Percentiles rank a stretch among this genome's conserved stretches.
Conservation (phyloP, 176 grass and related monocot species). For the Poa pratensis region DNA sequence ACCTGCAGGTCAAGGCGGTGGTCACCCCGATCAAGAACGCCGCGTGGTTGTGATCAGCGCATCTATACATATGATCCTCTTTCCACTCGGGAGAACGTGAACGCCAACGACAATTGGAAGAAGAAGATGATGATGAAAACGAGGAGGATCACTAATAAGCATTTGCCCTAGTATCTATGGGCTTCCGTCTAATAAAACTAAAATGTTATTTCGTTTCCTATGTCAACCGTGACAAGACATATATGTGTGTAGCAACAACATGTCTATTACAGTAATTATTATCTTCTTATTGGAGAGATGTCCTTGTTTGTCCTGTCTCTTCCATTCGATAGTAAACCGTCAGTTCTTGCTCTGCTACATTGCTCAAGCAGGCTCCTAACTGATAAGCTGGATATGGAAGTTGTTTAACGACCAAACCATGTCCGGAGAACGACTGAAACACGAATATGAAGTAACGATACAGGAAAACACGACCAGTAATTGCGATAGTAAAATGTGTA, state of each 20-base stretch:
- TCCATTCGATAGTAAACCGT: no score
- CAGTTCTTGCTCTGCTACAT: no score
- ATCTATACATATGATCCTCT: neutral
- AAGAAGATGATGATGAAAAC: neutral
- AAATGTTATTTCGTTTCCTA: slow-evolving; percentile 28
- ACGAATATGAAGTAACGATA: no score
- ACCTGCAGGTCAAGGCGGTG: slow-evolving; percentile 87
- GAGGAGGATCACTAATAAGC: slow-evolving; percentile 37
- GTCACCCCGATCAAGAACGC: slow-evolving; percentile 71
- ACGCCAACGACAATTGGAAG: neutral
- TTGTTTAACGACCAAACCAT: no score
- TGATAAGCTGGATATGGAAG: no score
- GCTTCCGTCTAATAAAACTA: slow-evolving; percentile 37
- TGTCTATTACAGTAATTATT: slow-evolving; percentile 19
- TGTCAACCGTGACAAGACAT: slow-evolving; percentile 8
- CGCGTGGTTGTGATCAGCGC: slow-evolving; percentile 70
- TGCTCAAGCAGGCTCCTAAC: no score
- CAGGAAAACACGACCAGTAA: no score
- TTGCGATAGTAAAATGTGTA: no score
- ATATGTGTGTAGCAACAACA: slow-evolving; percentile 33
- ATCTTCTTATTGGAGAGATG: neutral
- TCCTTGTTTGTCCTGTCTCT: no score
- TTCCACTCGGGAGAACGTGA: neutral
- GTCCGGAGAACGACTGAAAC: no score
- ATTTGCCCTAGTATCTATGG: slow-evolving; percentile 14